Base-by-base conservation (phyloP, 2,329 filamentous ascomycete genomes). In the Dactylella cylindrospora region DNA sequence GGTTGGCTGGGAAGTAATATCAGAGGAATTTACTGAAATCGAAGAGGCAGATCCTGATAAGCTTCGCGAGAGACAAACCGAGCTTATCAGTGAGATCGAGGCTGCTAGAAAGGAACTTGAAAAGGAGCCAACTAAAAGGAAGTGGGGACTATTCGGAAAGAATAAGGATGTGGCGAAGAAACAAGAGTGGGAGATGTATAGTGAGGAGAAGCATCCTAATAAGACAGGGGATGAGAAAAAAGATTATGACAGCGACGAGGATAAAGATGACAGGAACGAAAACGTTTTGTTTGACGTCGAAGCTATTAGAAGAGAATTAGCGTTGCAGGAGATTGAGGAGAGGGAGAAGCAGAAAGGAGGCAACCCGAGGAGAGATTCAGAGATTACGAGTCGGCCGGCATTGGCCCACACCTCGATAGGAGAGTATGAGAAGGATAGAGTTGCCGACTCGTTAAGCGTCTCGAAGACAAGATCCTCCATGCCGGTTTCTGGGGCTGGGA, bases 211-310 rank as follows among this genome's bases (percentile, higher is more conserved):
- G 32, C n/a, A n/a, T n/a, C n/a, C n/a, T n/a, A 70, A 65, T 1
- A 68, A 67, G 12, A 64, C 39, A 33, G 67, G 71, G 33, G 67
- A 75, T 74, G 52, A 51, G n/a, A 19, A n/a, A 13, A 77, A 80
- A 51, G 77, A 77, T 12, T 77, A 76, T 61, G 73, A 76, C 6
- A 76, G 76, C 3, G 79, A 73, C 54, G 70, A 69, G 10, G 68
- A 71, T 29, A 68, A 70, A 15, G 70, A 69, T 29, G 71, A 72
- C 15, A 66, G 69, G 5, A 71, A 74, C 12, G 72, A 72, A 15
- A 76, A 76, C 26, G 85, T 97, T 6, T 78, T 98, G 38, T 98
- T 98, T 69, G 93, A 98, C 69, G 83, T 98, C 39, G 93, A 98
- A 69, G 93, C 93, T 9, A 97, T 98, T 66, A 81, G 88, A 41